Percentiles rank a stretch among this genome's conserved stretches.
These are phyloP conservation scores for Lecanicillium sp. DNA, from an alignment of 2,329 filamentous ascomycete species.

Conservation along the genomic window DNA sequence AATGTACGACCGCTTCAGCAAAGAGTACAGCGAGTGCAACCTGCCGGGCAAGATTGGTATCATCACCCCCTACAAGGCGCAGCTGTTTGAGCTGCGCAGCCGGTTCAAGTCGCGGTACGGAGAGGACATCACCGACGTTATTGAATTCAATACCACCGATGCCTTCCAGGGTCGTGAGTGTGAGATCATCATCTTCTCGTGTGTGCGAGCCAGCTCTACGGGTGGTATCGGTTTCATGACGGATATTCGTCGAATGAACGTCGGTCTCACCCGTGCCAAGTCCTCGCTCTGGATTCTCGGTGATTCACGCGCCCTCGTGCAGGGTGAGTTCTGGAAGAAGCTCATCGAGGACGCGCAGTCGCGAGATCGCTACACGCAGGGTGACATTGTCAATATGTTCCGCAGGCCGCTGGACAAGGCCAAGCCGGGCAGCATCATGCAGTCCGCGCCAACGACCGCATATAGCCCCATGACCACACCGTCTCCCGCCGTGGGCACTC, in stretches of 20 bases:
- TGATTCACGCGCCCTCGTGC: slow-evolving; percentile 77
- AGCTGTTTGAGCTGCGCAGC: slow-evolving; percentile 71
- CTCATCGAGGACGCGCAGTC: slow-evolving; percentile 75
- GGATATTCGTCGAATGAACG: slow-evolving; percentile 98
- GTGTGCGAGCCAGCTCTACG: slow-evolving; percentile 85
- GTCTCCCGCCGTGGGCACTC: slow-evolving; percentile 11
- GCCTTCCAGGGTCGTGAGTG: slow-evolving; percentile 96
- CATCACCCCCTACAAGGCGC: slow-evolving; percentile 96
- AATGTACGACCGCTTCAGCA: slow-evolving; percentile 72
- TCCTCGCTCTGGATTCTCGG: slow-evolving; percentile 95
- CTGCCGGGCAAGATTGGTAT: slow-evolving; percentile 85
- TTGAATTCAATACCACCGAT: slow-evolving; percentile 99
- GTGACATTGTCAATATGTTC: slow-evolving; percentile 46
- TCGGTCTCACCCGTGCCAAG: slow-evolving; percentile 92
- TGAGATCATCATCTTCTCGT: slow-evolving; percentile 98
- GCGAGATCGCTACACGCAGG: slow-evolving; percentile 71
- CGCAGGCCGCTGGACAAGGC: slow-evolving; percentile 36
- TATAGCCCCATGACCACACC: not conserved
- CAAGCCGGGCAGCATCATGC: slow-evolving; percentile 18
- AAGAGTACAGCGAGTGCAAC: slow-evolving; percentile 63
- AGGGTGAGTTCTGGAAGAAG: slow-evolving; percentile 86
- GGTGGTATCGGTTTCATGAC: slow-evolving; percentile 98
- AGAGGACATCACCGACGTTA: slow-evolving; percentile 63
- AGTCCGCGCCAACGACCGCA: slow-evolving; percentile 11
- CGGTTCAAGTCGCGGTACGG: slow-evolving; percentile 71